Conservation (phyloP, 1,284 basidiomycete species). For the Tremellales sp. region DNA sequence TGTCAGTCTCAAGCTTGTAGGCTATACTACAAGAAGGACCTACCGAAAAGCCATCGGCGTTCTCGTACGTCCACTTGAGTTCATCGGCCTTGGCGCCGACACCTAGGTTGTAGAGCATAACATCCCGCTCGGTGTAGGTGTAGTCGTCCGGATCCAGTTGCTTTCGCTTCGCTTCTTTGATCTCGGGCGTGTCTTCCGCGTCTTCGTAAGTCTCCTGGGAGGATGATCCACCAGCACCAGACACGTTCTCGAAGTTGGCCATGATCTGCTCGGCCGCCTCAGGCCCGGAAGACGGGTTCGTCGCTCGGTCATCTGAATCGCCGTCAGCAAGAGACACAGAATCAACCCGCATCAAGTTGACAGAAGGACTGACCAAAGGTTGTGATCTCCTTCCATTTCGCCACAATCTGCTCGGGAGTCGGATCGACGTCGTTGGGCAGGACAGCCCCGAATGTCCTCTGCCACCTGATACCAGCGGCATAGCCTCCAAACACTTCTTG, state of each 20-base stretch:
- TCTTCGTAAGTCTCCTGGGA: constrained; percentile 59
- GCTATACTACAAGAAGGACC: constrained; percentile 9
- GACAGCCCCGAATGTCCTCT: constrained; percentile 73
- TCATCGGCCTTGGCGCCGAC: constrained; percentile 93
- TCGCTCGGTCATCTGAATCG: constrained; percentile 64
- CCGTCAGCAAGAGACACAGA: not conserved
- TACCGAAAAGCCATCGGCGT: constrained; percentile 69
- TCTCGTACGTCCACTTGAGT: constrained; percentile 87
- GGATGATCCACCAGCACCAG: constrained; percentile 1
- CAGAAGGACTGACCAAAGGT: constrained; percentile 62
- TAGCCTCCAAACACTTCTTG: constrained; percentile 92
- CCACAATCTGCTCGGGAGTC: constrained; percentile 71
- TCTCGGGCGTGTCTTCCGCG: constrained; percentile 76
- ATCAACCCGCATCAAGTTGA: no score
- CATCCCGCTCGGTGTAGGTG: constrained; percentile 80
- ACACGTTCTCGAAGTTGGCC: constrained; percentile 72
- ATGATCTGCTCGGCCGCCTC: constrained; percentile 76
- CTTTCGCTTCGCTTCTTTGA: constrained; percentile 75
- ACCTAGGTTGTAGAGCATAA: constrained; percentile 94
- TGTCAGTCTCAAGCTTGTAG: no score
- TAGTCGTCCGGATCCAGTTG: constrained; percentile 58
- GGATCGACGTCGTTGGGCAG: constrained; percentile 73
- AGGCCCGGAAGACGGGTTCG: constrained; percentile 64
- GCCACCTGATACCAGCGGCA: constrained; percentile 90
- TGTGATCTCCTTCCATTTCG: constrained; percentile 76